Conservation (phyloP, 1,284 basidiomycete genomes). For the Amylostereum areolatum region DNA sequence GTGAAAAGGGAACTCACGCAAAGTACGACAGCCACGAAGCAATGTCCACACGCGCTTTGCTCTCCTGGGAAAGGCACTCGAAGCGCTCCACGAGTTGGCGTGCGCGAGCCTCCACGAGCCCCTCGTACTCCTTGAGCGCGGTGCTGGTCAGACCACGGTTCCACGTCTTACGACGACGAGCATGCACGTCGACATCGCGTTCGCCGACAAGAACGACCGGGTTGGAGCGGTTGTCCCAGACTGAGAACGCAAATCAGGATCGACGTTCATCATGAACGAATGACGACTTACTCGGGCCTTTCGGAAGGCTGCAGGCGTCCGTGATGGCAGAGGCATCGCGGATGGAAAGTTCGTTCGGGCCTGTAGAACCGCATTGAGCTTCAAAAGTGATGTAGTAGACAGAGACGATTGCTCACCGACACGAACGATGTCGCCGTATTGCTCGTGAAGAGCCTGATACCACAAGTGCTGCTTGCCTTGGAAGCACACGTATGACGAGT, state of each 20-base stretch:
- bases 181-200: conserved; percentile 10
- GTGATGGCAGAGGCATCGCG: conserved; percentile 3
- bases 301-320: conserved; percentile 1
- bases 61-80: background rate
- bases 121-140: conserved; percentile 13
- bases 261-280: background rate
- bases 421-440: conserved; percentile 14
- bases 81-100: conserved; percentile 1
- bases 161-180: conserved; percentile 12
- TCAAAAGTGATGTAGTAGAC: background rate
- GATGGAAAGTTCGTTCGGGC: conserved; percentile 7
- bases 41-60: conserved; percentile 1
- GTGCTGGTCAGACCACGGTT: conserved; percentile 12
- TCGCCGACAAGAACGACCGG: conserved; percentile 3
- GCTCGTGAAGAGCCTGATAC: conserved; percentile 12
- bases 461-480: conserved; percentile 10
- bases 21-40: conserved; percentile 15
- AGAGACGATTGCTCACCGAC: conserved; percentile 1
- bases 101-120: conserved; percentile 2
- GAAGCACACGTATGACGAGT: conserved; percentile 5
- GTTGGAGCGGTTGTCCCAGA: conserved; percentile 3
- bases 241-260: background rate
- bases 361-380: conserved; percentile 6
- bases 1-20: conserved; percentile 7
- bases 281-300: conserved; percentile 2